Evolutionary conservation across 306 rosid genomes (phyloP), one percentile per base, ranked within the genome.

Genomic region (Cicer yamashitae): DNA sequence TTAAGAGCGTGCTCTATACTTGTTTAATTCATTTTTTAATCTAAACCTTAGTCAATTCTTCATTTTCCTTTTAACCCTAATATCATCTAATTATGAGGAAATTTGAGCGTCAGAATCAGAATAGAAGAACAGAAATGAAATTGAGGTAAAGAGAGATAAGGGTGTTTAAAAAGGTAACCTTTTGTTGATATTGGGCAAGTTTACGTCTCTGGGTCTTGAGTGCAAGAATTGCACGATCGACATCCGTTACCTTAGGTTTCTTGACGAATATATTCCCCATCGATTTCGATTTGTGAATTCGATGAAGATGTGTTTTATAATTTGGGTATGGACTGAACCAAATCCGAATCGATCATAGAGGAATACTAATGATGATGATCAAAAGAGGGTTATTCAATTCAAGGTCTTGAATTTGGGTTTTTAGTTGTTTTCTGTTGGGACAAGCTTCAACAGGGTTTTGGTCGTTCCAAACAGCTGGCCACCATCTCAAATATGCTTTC

Each of bases 121-220:
- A 7, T 30, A 25, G 12, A 5, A 38, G 17, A 38, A 48, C 9
- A 60, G 6, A 48, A 48, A 48, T 48, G 30, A 41, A 61, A 22
- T 61, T 25, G n/a, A 60, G 15, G 65, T 1, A 20, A 5, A 51
- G 10, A 20, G 15, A 13, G 12, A 14, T 25, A 20, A n/a, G 39
- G 17, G 71, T 43, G 8, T 8, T 18, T 2, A 18, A 15, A 52
- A 52, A 22, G 7, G 20, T 9, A 22, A 93, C 98, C 97, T 91
- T 90, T 74, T 91, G 97, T 67, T 94, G 97, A 75, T 94, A 94
- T 79, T 88, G 97, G 47, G 87, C 98, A 61, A 94, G 97, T 71
- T 88, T 94, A 81, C 98, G 94, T 73, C 97, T 84, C 83, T 94
- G 98, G 64, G 98, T 94, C 85, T 94, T 91, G 81, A 94, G 97